These are phyloP conservation scores for Elongisporangium prolatum DNA, from an alignment of 352 stramenopile species.

Conservation along the genomic window DNA sequence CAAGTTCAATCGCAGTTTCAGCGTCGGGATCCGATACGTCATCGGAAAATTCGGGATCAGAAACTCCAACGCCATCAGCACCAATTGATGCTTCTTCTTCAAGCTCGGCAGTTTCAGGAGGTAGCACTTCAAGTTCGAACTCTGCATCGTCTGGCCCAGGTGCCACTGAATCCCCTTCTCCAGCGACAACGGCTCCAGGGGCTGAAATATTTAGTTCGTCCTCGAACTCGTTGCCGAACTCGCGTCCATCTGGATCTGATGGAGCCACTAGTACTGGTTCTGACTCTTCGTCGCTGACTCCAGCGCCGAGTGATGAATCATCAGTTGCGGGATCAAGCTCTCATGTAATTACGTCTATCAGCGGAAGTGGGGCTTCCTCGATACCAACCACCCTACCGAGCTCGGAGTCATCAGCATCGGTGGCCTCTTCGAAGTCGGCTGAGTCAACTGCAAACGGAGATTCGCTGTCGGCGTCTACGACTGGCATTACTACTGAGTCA, in stretches of 20 bases:
- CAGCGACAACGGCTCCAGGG: neutral
- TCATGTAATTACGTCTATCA: neutral
- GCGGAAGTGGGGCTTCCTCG: neutral
- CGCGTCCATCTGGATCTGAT: neutral
- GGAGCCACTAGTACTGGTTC: neutral
- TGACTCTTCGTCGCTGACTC: neutral
- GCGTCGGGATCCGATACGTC: neutral
- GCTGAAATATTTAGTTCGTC: neutral
- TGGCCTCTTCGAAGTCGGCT: neutral
- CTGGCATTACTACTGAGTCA: neutral
- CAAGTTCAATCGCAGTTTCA: neutral
- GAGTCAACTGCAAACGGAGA: neutral
- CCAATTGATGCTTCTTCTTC: neutral
- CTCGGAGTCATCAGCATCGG: neutral
- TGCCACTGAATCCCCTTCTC: neutral
- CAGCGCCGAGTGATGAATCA: neutral
- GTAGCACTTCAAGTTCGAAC: neutral
- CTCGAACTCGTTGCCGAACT: neutral
- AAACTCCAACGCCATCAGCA: neutral
- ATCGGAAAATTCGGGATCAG: neutral
- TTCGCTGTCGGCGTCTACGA: neutral
- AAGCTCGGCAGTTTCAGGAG: neutral
- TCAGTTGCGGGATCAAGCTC: neutral
- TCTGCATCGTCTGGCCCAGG: neutral
- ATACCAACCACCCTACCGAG: neutral